phyloP scores from a whole-genome alignment of 176 grass and related monocot species.

The Juncus effusus region DNA sequence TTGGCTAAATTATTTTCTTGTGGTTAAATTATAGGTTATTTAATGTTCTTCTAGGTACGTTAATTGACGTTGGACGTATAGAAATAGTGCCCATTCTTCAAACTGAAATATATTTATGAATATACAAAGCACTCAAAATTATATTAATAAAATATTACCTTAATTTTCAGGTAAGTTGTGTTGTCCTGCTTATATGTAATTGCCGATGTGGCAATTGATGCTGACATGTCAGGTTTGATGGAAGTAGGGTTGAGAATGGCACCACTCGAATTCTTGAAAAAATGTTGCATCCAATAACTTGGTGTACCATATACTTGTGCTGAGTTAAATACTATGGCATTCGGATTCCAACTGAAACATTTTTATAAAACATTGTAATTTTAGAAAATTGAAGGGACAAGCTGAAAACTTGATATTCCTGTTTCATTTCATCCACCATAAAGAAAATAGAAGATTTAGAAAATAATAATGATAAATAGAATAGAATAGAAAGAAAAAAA shows the following conservation, averaged over 20 bases:
- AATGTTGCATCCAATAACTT: constrained; percentile 79
- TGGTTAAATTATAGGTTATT: too few relatives aligned
- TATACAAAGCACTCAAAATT: too few relatives aligned
- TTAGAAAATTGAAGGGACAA: too few relatives aligned
- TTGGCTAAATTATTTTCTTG: too few relatives aligned
- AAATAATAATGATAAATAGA: background rate
- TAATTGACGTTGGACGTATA: too few relatives aligned
- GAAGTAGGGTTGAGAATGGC: constrained; percentile 52
- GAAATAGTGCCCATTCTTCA: too few relatives aligned
- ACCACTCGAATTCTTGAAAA: constrained; percentile 74
- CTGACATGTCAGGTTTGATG: constrained; percentile 50
- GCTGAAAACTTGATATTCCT: too few relatives aligned
- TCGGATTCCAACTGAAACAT: constrained; percentile 67
- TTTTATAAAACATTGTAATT: background rate
- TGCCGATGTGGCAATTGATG: constrained; percentile 56
- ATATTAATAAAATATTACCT: constrained; percentile 29
- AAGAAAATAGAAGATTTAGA: too few relatives aligned
- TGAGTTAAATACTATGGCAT: constrained; percentile 79
- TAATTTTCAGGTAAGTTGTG: constrained; percentile 58
- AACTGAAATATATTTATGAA: too few relatives aligned
- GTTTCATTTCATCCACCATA: background rate
- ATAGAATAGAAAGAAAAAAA: background rate
- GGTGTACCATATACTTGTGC: constrained; percentile 81
- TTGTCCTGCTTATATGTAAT: constrained; percentile 67
- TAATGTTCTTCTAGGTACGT: too few relatives aligned